Base-by-base conservation (phyloP, 108 stramenopile species). In the Skeletonema menzelii region DNA sequence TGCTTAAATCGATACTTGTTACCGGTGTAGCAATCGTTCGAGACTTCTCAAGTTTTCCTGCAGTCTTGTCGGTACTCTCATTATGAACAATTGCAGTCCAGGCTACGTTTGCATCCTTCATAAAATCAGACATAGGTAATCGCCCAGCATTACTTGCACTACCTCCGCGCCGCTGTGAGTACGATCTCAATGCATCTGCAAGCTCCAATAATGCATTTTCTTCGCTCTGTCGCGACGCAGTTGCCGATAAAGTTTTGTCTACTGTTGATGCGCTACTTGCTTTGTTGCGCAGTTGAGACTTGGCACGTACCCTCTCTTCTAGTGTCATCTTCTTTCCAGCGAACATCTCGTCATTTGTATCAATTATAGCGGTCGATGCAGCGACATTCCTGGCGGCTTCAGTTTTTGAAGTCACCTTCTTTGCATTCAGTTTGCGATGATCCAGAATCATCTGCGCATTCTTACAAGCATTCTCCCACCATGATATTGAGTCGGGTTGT, bases 151-250 rank as follows among this genome's bases (percentile, higher is more conserved):
- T 65, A 20, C 32, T 27, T 2, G 32, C 24, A 19, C 32, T 26
- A 6, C 69, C 59, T 15, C 59, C 31, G 10, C 69, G 69, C 27
- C 38, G 59, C n/a, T 53, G 22, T 53, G 69, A 60, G 40, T 46
- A 70, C 14, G 58, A 44, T 30, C 69, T 28, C 44, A 70, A 20
- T 30, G 59, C 69, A 62, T 70, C 59, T 15, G 69, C 69, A 27
- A 70, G 59, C 42, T 70, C 69, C 35, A 70, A 53, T 30, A 70
- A 32, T 2, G 59, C 59, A 11, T 70, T 70, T 14, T 46, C 11
- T 35, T 47, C 60, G 27, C 26, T 55, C 14, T 28, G n/a, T 47
- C 30, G 44, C 5, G 69, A 46, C 1, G 59, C 32, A 15, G 44
- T 20, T 70, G 28, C 14, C n/a, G 24, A 31, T 20, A 42, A 8